Percentiles rank a stretch among this genome's conserved stretches.
phyloP scores from a whole-genome alignment of 129 eudicot genomes.

The Helichrysum umbraculigerum region DNA sequence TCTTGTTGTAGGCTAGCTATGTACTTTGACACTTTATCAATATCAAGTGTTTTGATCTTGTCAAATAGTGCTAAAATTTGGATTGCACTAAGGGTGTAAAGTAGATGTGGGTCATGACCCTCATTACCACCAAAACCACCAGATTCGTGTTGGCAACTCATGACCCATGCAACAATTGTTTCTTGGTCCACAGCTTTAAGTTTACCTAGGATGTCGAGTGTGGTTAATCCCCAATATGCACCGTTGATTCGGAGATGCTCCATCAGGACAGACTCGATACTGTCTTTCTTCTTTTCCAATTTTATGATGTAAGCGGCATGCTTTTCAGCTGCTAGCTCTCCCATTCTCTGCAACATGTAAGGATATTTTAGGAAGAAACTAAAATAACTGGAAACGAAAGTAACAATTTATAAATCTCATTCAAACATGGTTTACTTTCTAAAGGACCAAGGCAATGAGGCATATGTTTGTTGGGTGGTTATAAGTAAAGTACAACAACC shows the following conservation, averaged over 20 bases:
- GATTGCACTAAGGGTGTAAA: conserved; percentile 80
- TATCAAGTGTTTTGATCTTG: conserved; percentile 62
- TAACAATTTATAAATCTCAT: too few relatives aligned
- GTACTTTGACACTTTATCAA: conserved; percentile 65
- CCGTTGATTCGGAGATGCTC: conserved; percentile 90
- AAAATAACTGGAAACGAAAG: too few relatives aligned
- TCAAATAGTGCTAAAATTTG: conserved; percentile 80
- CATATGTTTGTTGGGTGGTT: too few relatives aligned
- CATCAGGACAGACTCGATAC: conserved; percentile 65
- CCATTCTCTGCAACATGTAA: conserved; percentile 50
- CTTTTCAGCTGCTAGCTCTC: conserved; percentile 60
- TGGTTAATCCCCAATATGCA: conserved; percentile 92
- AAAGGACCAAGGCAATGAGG: too few relatives aligned
- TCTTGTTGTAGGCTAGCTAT: conserved; percentile 72
- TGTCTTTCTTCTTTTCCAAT: conserved; percentile 76
- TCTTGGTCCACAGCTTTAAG: conserved; percentile 71
- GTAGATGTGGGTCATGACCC: conserved; percentile 89
- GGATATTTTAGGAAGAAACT: neutral
- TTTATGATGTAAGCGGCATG: conserved; percentile 66
- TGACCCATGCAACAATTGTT: conserved; percentile 75
- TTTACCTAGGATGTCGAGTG: conserved; percentile 76
- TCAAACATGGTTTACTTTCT: too few relatives aligned
- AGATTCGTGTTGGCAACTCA: conserved; percentile 91
- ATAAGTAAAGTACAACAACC: too few relatives aligned
- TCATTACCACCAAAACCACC: conserved; percentile 96